These are phyloP conservation scores for Hsuehochloa calcarea DNA, from an alignment of 176 grass and related monocot species.

Conservation along the genomic window DNA sequence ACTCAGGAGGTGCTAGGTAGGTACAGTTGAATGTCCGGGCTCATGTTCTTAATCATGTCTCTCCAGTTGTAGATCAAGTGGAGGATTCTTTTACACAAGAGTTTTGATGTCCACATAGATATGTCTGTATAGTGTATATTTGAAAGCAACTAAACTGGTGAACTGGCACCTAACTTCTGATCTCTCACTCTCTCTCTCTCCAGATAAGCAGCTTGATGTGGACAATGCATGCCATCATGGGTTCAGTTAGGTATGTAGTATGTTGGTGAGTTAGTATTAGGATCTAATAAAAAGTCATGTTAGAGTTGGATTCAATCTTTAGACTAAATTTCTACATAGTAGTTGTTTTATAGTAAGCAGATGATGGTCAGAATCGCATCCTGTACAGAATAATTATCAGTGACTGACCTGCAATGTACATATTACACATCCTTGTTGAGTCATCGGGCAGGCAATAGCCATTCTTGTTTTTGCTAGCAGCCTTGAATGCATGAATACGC, in stretches of 20 bases:
- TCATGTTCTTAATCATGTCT: slow-evolving; percentile 25
- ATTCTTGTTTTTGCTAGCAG: neutral
- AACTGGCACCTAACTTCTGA: neutral
- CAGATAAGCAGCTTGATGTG: slow-evolving; percentile 1
- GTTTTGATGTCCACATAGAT: neutral
- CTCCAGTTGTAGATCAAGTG: slow-evolving; percentile 8
- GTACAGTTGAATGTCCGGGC: neutral
- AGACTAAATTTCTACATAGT: too few relatives aligned
- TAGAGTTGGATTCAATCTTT: too few relatives aligned
- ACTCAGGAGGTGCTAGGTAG: slow-evolving; percentile 13
- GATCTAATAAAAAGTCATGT: too few relatives aligned
- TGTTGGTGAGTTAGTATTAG: too few relatives aligned
- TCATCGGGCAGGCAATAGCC: neutral
- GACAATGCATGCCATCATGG: neutral
- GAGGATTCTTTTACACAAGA: neutral
- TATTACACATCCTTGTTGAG: neutral
- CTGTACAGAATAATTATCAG: neutral
- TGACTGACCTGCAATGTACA: slow-evolving; percentile 10
- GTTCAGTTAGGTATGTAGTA: neutral
- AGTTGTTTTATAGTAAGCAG: neutral
- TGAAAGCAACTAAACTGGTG: neutral
- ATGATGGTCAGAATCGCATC: neutral
- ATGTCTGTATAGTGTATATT: slow-evolving; percentile 6
- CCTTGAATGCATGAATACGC: neutral
- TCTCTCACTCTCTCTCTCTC: too few relatives aligned